Percentiles rank a stretch among this genome's conserved stretches.
Evolutionary conservation across 768 basidiomycete species (phyloP).

Genomic region (Amanita fuliginea): DNA sequence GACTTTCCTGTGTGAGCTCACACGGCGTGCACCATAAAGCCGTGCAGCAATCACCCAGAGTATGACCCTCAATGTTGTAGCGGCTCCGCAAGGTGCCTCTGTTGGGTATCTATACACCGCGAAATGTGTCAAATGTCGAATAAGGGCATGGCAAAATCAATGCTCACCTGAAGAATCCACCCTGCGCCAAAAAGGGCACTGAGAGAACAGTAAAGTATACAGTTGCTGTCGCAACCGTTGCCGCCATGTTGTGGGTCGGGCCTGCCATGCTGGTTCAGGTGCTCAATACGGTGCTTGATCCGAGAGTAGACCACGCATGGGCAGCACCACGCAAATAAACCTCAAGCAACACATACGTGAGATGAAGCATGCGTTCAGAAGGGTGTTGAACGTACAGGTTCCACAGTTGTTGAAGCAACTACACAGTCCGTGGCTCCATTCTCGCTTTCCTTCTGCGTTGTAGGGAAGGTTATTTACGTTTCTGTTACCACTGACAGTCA

Average conservation of each 20-base stretch:
- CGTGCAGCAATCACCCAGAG: slow-evolving; percentile 27
- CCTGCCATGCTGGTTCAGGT: slow-evolving; percentile 15
- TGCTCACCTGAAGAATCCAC: slow-evolving; percentile 29
- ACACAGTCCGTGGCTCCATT: too few species aligned
- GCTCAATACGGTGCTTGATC: slow-evolving; percentile 17
- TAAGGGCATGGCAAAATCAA: background rate
- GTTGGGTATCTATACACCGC: slow-evolving; percentile 16
- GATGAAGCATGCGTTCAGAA: too few species aligned
- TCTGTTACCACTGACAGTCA: too few species aligned
- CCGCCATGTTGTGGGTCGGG: slow-evolving; percentile 29
- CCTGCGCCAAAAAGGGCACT: slow-evolving; percentile 19
- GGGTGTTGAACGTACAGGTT: too few species aligned
- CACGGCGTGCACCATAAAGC: slow-evolving; percentile 35
- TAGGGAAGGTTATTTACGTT: too few species aligned
- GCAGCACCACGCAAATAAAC: slow-evolving; percentile 25
- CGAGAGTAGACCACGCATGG: slow-evolving; percentile 31
- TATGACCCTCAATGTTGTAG: slow-evolving; percentile 35
- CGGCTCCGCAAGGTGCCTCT: slow-evolving; percentile 29
- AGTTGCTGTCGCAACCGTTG: slow-evolving; percentile 20
- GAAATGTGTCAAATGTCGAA: background rate
- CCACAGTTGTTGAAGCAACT: too few species aligned
- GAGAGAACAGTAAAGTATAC: slow-evolving; percentile 23
- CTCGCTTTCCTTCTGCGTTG: too few species aligned
- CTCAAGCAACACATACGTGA: slow-evolving; percentile 11
- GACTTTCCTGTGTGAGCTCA: slow-evolving; percentile 34